phyloP scores from a whole-genome alignment of 1,284 basidiomycete species.

The Pholiota adiposa region DNA sequence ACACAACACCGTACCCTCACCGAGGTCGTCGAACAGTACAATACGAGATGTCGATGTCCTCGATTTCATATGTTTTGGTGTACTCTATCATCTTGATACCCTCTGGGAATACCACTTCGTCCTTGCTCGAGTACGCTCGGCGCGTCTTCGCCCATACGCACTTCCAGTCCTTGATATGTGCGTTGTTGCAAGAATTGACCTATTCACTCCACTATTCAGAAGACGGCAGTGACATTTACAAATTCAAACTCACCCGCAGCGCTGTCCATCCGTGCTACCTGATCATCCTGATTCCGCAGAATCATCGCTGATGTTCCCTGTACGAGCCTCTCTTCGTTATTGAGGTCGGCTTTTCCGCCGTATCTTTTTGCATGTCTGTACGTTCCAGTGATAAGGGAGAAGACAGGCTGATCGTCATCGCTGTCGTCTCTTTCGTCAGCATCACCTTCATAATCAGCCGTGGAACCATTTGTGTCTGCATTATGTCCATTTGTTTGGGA shows the following conservation, averaged over 20 bases:
- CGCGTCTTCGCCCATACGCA: conserved; percentile 77
- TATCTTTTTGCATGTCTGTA: conserved; percentile 82
- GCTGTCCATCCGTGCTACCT: conserved; percentile 65
- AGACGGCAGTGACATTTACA: background rate
- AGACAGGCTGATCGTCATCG: conserved; percentile 71
- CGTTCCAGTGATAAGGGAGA: conserved; percentile 87
- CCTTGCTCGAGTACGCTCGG: conserved; percentile 89
- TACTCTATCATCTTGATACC: conserved; percentile 65
- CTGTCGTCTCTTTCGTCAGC: background rate
- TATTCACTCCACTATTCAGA: conserved; percentile 28
- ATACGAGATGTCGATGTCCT: too few species aligned
- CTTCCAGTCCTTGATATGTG: conserved; percentile 85
- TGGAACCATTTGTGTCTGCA: conserved; percentile 27
- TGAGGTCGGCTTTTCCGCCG: conserved; percentile 34
- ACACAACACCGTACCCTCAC: too few species aligned
- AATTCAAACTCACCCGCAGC: conserved; percentile 63
- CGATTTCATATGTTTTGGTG: conserved; percentile 22
- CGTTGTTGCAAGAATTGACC: conserved; percentile 73
- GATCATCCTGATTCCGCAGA: conserved; percentile 66
- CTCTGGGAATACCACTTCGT: conserved; percentile 86
- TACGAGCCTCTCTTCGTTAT: background rate
- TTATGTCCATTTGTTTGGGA: conserved; percentile 15
- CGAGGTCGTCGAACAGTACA: too few species aligned
- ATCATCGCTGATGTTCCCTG: conserved; percentile 46
- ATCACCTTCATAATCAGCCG: background rate